phyloP scores from a whole-genome alignment of 768 basidiomycete genomes.

The Amanita jacksonii region DNA sequence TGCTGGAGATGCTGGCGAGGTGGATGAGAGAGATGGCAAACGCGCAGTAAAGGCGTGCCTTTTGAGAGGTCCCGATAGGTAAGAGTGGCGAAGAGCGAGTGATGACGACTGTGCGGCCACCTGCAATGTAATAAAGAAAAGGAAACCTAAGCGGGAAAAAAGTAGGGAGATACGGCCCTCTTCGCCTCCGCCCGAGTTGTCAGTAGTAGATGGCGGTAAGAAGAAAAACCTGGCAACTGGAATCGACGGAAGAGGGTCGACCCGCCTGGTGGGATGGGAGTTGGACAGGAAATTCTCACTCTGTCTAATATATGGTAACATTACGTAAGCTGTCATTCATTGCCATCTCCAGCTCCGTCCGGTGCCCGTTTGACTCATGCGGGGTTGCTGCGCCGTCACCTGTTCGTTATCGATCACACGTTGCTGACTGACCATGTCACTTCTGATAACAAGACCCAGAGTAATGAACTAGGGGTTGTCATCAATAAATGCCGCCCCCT shows the following conservation, averaged over 20 bases:
- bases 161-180: constrained; percentile 31
- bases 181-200: constrained; percentile 34
- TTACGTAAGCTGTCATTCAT: constrained; percentile 27
- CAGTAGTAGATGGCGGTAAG: constrained; percentile 21
- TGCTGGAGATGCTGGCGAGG: constrained; percentile 19
- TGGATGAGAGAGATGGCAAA: constrained; percentile 43
- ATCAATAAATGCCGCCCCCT: no score
- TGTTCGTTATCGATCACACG: neutral
- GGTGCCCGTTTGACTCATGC: neutral
- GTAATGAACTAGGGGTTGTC: no score
- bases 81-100: constrained; percentile 21
- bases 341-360: no score
- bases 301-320: constrained; percentile 16
- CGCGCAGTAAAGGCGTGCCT: constrained; percentile 94
- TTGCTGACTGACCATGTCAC: no score
- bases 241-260: constrained; percentile 43
- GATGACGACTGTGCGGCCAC: constrained; percentile 20
- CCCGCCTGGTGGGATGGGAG: constrained; percentile 33
- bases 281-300: constrained; percentile 18
- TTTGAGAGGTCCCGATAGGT: constrained; percentile 39
- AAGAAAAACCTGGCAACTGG: constrained; percentile 34
- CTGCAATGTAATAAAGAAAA: constrained; percentile 16
- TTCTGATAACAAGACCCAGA: no score
- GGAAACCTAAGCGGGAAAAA: constrained; percentile 2
- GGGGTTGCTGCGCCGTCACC: neutral